Conservation (phyloP, 495 filamentous ascomycete species). For the Penicillium bovifimosum region DNA sequence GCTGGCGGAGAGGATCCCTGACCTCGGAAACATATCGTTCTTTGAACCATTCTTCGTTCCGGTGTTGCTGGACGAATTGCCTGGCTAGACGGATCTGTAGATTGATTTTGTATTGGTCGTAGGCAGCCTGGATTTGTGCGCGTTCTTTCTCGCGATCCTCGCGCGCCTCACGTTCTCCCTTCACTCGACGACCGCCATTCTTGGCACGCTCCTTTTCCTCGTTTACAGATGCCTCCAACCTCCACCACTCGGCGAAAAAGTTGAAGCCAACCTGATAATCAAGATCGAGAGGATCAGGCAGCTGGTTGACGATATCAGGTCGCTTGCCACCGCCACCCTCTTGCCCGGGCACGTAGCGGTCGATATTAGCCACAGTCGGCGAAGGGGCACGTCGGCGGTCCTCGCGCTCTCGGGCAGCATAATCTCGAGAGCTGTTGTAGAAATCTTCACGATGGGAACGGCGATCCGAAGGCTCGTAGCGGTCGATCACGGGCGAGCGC, state of each 20-base stretch:
- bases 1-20: conserved; percentile 58
- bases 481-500: conserved; percentile 69
- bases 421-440: conserved; percentile 56
- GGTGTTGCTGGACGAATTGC: conserved; percentile 83
- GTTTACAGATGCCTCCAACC: conserved; percentile 75
- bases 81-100: conserved; percentile 86
- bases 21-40: conserved; percentile 87
- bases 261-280: conserved; percentile 95
- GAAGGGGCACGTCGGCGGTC: conserved; percentile 61
- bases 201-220: conserved; percentile 78
- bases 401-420: conserved; percentile 59
- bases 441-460: conserved; percentile 46
- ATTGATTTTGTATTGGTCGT: conserved; percentile 91
- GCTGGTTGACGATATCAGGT: conserved; percentile 59
- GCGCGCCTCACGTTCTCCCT: conserved; percentile 68
- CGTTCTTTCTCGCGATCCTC: conserved; percentile 89
- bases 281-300: conserved; percentile 75
- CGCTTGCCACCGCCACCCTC: conserved; percentile 50
- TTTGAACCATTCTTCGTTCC: conserved; percentile 94
- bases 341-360: conserved; percentile 92
- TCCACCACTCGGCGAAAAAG: conserved; percentile 97
- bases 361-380: conserved; percentile 68
- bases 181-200: conserved; percentile 66
- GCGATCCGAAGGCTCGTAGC: conserved; percentile 61
- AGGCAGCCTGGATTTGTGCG: conserved; percentile 82